These are phyloP conservation scores for Candida namnaoensis DNA, from an alignment of 805 yeast genomes.

Conservation along the genomic window DNA sequence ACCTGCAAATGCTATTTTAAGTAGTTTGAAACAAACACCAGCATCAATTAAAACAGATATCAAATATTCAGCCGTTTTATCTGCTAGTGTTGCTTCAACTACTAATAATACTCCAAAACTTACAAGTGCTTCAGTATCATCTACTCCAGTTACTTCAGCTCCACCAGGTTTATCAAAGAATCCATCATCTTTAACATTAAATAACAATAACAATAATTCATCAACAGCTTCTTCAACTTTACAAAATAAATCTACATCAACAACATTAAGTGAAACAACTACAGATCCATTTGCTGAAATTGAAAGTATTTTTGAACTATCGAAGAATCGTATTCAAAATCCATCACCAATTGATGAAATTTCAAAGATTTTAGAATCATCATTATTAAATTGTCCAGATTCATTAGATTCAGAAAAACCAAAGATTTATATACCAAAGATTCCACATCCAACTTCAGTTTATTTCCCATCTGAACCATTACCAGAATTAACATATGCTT, in stretches of 20 bases:
- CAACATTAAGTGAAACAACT: conserved; percentile 2
- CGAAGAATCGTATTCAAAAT: conserved; percentile 33
- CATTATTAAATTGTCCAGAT: conserved; percentile 86
- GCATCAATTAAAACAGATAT: conserved; percentile 37
- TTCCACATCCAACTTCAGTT: conserved; percentile 83
- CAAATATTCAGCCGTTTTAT: conserved; percentile 43
- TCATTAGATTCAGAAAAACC: conserved; percentile 87
- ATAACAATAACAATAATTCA: conserved; percentile 1
- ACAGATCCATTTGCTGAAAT: conserved; percentile 7
- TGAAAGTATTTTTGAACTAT: conserved; percentile 15
- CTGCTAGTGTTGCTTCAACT: conserved; percentile 7
- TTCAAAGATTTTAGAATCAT: conserved; percentile 57
- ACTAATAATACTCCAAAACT: conserved; percentile 11
- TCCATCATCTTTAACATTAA: not conserved
- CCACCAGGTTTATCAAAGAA: conserved; percentile 3
- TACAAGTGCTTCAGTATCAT: conserved; percentile 11
- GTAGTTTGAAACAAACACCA: conserved; percentile 45
- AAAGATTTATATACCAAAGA: conserved; percentile 54
- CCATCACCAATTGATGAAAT: conserved; percentile 50
- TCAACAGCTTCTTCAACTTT: too few relatives aligned
- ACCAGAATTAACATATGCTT: conserved; percentile 41
- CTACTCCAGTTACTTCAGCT: conserved; percentile 4
- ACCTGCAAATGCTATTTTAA: not conserved
- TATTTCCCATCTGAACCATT: conserved; percentile 83
- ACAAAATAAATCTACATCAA: not conserved